phyloP scores from a whole-genome alignment of 345 rosid genomes.

The Alliaria petiolata region DNA sequence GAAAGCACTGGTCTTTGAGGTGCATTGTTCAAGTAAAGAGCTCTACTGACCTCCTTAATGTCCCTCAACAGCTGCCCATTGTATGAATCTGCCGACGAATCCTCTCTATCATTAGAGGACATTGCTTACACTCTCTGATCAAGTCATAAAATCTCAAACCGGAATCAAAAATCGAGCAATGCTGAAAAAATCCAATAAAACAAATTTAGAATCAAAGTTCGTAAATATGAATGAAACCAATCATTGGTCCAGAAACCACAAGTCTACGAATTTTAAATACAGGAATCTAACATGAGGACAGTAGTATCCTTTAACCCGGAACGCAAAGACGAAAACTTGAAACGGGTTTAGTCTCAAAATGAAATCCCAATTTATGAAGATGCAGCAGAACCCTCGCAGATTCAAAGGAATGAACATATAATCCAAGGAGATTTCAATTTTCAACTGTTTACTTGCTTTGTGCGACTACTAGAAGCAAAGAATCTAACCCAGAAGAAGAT shows the following conservation, averaged over 20 bases:
- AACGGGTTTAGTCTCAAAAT: not conserved
- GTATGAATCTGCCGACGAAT: constrained; percentile 32
- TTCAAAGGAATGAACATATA: not conserved
- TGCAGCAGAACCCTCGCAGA: not conserved
- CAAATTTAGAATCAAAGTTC: not conserved
- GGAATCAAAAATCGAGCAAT: not conserved
- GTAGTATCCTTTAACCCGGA: not conserved
- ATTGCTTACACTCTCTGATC: constrained; percentile 36
- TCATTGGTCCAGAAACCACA: not conserved
- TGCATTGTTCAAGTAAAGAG: constrained; percentile 51
- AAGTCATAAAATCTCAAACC: not conserved
- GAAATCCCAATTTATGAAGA: not conserved
- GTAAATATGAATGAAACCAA: not conserved
- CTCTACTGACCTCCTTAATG: constrained; percentile 72
- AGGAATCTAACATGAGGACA: not conserved
- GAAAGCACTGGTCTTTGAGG: constrained; percentile 42
- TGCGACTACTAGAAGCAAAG: constrained; percentile 3
- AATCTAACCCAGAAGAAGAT: not conserved
- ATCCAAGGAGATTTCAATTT: not conserved
- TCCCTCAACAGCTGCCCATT: constrained; percentile 60
- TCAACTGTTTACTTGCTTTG: not conserved
- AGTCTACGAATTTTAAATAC: not conserved
- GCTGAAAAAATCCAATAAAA: constrained; percentile 1
- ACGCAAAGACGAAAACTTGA: not conserved
- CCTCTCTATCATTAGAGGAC: constrained; percentile 34